phyloP scores from a whole-genome alignment of 495 filamentous ascomycete species.

The Penicillium fimorum region DNA sequence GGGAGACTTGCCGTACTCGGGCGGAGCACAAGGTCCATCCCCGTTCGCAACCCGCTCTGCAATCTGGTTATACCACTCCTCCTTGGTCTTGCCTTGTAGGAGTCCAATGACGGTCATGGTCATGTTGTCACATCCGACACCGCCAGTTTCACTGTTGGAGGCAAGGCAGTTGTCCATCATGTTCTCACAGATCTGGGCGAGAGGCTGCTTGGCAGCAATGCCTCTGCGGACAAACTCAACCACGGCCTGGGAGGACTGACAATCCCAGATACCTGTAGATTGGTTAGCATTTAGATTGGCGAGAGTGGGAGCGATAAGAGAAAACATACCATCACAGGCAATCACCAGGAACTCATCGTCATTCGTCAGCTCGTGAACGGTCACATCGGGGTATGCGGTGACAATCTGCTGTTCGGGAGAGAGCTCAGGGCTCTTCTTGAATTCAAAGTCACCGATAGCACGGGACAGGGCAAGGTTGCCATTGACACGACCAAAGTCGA shows the following conservation, averaged over 20 bases:
- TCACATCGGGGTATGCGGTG: slow-evolving; percentile 92
- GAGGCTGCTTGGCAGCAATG: slow-evolving; percentile 90
- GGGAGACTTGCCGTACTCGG: slow-evolving; percentile 93
- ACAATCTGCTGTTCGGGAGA: slow-evolving; percentile 97
- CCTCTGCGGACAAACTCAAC: slow-evolving; percentile 95
- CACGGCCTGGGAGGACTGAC: slow-evolving; percentile 95
- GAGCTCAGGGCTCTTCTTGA: slow-evolving; percentile 98
- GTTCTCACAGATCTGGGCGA: slow-evolving; percentile 94
- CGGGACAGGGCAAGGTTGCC: slow-evolving; percentile 97
- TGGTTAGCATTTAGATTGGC: background rate
- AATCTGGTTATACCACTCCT: slow-evolving; percentile 97
- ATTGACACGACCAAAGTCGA: slow-evolving; percentile 97
- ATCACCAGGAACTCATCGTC: slow-evolving; percentile 97
- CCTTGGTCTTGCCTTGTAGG: slow-evolving; percentile 85
- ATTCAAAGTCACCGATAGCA: slow-evolving; percentile 98
- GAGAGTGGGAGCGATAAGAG: background rate
- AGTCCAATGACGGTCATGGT: slow-evolving; percentile 92
- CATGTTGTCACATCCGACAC: slow-evolving; percentile 99
- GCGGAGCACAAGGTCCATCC: slow-evolving; percentile 97
- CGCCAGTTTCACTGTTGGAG: slow-evolving; percentile 94
- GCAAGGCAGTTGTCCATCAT: slow-evolving; percentile 99
- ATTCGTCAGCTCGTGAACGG: slow-evolving; percentile 80
- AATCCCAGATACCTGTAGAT: slow-evolving; percentile 92
- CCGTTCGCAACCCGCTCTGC: slow-evolving; percentile 91
- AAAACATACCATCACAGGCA: slow-evolving; percentile 84